Conservation (phyloP, 2,329 filamentous ascomycete genomes). For the Pezicula rhizophila region DNA sequence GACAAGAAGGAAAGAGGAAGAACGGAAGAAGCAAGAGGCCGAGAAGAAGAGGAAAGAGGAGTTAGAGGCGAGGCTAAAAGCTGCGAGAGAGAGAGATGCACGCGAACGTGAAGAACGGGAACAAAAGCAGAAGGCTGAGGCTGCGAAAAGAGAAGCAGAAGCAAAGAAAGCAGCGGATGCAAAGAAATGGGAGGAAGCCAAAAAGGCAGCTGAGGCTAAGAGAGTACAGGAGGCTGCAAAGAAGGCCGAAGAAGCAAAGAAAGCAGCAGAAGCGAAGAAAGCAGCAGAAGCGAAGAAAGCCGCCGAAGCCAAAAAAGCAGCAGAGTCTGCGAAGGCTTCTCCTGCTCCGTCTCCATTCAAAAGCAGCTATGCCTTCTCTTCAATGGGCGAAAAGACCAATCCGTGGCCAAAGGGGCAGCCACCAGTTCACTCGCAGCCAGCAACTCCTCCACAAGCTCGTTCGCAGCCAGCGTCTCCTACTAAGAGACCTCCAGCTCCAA, state of each 20-base stretch:
- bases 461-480: constrained; percentile 30
- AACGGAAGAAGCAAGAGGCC: constrained; percentile 54
- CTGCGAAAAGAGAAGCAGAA: constrained; percentile 10
- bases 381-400: constrained; percentile 63
- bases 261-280: too few relatives aligned
- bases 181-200: constrained; percentile 9
- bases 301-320: constrained; percentile 12
- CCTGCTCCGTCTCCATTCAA: constrained; percentile 20
- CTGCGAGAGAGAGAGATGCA: constrained; percentile 51
- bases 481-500: constrained; percentile 38
- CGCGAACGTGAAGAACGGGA: constrained; percentile 31
- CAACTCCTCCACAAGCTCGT: constrained; percentile 18
- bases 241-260: constrained; percentile 31
- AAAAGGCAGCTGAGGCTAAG: constrained; percentile 12
- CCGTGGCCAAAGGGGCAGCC: constrained; percentile 62
- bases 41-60: constrained; percentile 55
- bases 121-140: constrained; percentile 15
- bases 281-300: constrained; percentile 6
- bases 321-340: constrained; percentile 9
- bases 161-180: constrained; percentile 22
- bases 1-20: constrained; percentile 60
- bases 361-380: constrained; percentile 54
- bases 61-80: constrained; percentile 44
- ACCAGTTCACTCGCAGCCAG: constrained; percentile 24
- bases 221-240: constrained; percentile 18